Evolutionary conservation across 345 rosid species (phyloP).

Genomic region (Jatropha curcas): DNA sequence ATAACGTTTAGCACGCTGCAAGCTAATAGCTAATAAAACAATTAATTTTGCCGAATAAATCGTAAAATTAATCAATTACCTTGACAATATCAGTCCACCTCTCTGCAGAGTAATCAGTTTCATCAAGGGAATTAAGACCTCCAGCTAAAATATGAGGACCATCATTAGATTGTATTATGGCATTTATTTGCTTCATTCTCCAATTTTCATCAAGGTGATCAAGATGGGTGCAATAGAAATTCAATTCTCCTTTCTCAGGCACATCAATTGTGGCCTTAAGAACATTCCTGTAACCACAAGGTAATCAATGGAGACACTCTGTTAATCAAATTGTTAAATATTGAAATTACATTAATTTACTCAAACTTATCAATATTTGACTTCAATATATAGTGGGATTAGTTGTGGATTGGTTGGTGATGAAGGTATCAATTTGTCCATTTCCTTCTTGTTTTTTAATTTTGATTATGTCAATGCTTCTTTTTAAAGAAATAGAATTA

Average conservation of each 20-base stretch:
- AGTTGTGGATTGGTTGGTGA: slow-evolving; percentile 5
- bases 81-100: slow-evolving; percentile 89
- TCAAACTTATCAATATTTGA: too few species aligned
- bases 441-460: not conserved
- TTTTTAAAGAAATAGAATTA: not conserved
- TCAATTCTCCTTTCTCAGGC: slow-evolving; percentile 74
- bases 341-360: not conserved
- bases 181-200: slow-evolving; percentile 91
- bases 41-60: too few species aligned
- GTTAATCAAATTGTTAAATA: too few species aligned
- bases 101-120: slow-evolving; percentile 72
- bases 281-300: slow-evolving; percentile 54
- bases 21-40: too few species aligned
- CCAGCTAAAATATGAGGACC: slow-evolving; percentile 80
- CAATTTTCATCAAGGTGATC: slow-evolving; percentile 91
- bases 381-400: slow-evolving; percentile 6
- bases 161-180: slow-evolving; percentile 60
- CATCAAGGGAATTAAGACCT: slow-evolving; percentile 82
- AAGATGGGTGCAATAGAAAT: slow-evolving; percentile 83
- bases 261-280: slow-evolving; percentile 82
- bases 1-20: too few species aligned
- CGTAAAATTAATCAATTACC: slow-evolving; percentile 32
- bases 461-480: not conserved
- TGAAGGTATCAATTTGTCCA: slow-evolving; percentile 6
- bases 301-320: not conserved